Conservation (phyloP, 768 basidiomycete species). For the Collybia sordida region DNA sequence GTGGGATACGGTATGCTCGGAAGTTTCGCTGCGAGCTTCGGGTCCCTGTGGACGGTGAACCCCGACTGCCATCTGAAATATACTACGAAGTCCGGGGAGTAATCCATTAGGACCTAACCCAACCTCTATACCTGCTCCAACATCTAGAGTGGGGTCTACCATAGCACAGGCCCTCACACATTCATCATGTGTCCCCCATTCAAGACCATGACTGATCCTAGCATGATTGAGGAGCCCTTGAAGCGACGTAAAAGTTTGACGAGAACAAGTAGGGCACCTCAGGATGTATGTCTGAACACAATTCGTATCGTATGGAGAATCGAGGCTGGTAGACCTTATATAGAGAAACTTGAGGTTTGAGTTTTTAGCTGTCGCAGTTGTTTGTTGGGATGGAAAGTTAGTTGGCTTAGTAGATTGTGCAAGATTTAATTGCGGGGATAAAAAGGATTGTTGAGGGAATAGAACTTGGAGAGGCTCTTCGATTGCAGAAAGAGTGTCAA, state of each 20-base stretch:
- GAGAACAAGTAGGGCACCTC: slow-evolving; percentile 44
- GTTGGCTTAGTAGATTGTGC: slow-evolving; percentile 15
- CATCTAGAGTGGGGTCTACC: slow-evolving; percentile 36
- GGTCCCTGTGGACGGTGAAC: slow-evolving; percentile 6
- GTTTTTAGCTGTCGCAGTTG: slow-evolving; percentile 14
- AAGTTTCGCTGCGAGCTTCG: neutral
- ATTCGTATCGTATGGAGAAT: slow-evolving; percentile 17
- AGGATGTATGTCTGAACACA: slow-evolving; percentile 34
- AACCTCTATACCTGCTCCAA: slow-evolving; percentile 42
- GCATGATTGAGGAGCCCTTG: slow-evolving; percentile 58
- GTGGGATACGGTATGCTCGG: neutral
- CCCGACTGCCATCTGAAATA: slow-evolving; percentile 51
- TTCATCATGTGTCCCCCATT: slow-evolving; percentile 57
- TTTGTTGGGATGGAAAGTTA: slow-evolving; percentile 26
- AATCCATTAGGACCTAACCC: slow-evolving; percentile 39
- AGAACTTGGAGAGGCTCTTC: slow-evolving; percentile 41
- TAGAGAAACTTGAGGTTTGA: slow-evolving; percentile 35
- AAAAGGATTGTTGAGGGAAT: slow-evolving; percentile 28
- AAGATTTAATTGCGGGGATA: slow-evolving; percentile 18
- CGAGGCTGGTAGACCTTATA: slow-evolving; percentile 29
- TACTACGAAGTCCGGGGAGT: slow-evolving; percentile 44
- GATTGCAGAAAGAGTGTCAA: slow-evolving; percentile 37
- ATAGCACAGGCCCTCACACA: slow-evolving; percentile 52
- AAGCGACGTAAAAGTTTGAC: slow-evolving; percentile 45
- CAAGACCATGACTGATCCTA: slow-evolving; percentile 45